These are phyloP conservation scores for Aureobasidium sp. DNA, from an alignment of 2,329 filamentous ascomycete species.

Conservation along the genomic window DNA sequence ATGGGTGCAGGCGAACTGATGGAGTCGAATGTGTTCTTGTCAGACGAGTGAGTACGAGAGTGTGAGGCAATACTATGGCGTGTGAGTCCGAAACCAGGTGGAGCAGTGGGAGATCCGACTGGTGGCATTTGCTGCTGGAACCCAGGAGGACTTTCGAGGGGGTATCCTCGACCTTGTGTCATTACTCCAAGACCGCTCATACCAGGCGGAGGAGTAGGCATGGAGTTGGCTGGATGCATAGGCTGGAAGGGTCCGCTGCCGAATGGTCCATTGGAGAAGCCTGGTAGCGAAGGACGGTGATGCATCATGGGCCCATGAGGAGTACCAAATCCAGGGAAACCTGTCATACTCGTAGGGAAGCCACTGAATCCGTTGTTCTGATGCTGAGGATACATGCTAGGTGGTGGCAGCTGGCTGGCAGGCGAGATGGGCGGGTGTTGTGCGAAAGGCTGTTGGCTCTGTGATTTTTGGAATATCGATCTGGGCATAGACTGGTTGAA, in stretches of 20 bases:
- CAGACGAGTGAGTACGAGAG: slow-evolving; percentile 64
- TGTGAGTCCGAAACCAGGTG: slow-evolving; percentile 29
- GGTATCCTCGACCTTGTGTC: slow-evolving; percentile 46
- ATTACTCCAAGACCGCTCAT: slow-evolving; percentile 54
- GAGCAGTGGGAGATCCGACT: slow-evolving; percentile 22
- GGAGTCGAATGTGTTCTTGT: slow-evolving; percentile 51
- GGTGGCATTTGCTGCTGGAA: slow-evolving; percentile 32
- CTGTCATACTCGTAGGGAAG: slow-evolving; percentile 42
- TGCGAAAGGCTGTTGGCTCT: slow-evolving; percentile 42
- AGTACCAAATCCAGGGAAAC: slow-evolving; percentile 35
- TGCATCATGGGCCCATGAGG: slow-evolving; percentile 47
- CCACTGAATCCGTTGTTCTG: slow-evolving; percentile 33
- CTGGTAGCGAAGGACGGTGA: slow-evolving; percentile 45
- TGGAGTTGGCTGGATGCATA: slow-evolving; percentile 42
- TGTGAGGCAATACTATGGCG: slow-evolving; percentile 45
- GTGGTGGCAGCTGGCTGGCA: slow-evolving; percentile 41
- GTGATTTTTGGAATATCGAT: slow-evolving; percentile 52
- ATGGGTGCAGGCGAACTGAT: slow-evolving; percentile 60
- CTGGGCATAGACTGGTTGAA: slow-evolving; percentile 53
- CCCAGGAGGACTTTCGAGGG: slow-evolving; percentile 48
- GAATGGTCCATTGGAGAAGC: slow-evolving; percentile 45
- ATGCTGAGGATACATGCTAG: slow-evolving; percentile 43
- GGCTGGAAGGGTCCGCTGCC: slow-evolving; percentile 44
- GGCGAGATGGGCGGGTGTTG: slow-evolving; percentile 52
- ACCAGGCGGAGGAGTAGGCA: slow-evolving; percentile 44